Conservation (phyloP, 176 grass and related monocot genomes). For the Lolium perenne region DNA sequence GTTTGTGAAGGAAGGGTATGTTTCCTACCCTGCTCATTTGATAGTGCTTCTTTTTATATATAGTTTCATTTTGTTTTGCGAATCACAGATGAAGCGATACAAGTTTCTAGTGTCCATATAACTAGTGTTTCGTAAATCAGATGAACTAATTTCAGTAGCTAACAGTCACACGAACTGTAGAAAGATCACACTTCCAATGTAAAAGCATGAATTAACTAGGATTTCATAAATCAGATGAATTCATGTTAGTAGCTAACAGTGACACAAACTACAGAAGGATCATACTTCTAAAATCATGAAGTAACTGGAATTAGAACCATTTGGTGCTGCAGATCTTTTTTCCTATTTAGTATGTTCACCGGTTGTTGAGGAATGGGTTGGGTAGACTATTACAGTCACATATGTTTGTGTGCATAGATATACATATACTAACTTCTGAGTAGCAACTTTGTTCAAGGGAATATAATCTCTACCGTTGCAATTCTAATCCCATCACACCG, state of each 20-base stretch:
- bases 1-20: constrained; percentile 85
- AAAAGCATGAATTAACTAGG: constrained; percentile 24
- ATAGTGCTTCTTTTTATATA: constrained; percentile 3
- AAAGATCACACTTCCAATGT: constrained; percentile 3
- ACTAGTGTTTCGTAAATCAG: not conserved
- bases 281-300: constrained; percentile 28
- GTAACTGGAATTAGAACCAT: constrained; percentile 2
- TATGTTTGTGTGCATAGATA: not conserved
- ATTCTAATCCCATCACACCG: not conserved
- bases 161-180: not conserved
- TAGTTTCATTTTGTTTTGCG: not conserved
- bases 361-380: constrained; percentile 8
- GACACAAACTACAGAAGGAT: not conserved
- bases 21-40: constrained; percentile 23
- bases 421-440: not conserved
- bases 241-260: constrained; percentile 16
- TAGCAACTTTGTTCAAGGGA: not conserved
- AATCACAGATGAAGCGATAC: constrained; percentile 10
- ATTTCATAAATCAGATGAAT: not conserved
- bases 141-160: constrained; percentile 25
- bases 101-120: not conserved
- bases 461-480: constrained; percentile 2
- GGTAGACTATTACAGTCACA: not conserved
- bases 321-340: not conserved
- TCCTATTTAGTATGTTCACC: constrained; percentile 3